phyloP scores from a whole-genome alignment of 805 yeast genomes.

The Saccharomycopsis selenospora region DNA sequence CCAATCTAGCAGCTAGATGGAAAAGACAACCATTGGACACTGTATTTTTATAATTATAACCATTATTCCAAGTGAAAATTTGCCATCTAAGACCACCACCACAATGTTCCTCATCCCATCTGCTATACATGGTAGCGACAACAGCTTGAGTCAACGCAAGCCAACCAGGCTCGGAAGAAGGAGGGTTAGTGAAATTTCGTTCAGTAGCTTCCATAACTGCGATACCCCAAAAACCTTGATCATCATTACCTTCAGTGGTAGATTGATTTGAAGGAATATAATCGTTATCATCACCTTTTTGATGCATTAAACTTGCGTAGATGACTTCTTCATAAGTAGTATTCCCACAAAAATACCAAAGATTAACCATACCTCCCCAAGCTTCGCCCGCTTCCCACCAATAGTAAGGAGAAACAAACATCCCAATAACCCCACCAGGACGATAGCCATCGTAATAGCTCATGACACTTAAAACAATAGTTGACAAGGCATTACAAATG shows the following conservation, averaged over 20 bases:
- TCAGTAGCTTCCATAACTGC: constrained; percentile 59
- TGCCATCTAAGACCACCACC: constrained; percentile 68
- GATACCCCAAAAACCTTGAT: constrained; percentile 65
- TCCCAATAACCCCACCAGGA: constrained; percentile 63
- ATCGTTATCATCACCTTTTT: constrained; percentile 40
- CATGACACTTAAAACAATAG: constrained; percentile 53
- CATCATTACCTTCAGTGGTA: constrained; percentile 66
- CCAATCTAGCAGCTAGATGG: constrained; percentile 55
- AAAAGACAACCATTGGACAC: constrained; percentile 57
- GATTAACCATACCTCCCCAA: constrained; percentile 59
- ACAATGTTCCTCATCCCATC: constrained; percentile 53
- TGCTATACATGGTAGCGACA: constrained; percentile 45
- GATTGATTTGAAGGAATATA: constrained; percentile 58
- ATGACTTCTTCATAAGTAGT: constrained; percentile 51
- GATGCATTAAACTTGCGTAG: constrained; percentile 42
- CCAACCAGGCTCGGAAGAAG: constrained; percentile 43
- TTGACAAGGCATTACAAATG: constrained; percentile 36
- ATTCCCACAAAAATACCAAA: constrained; percentile 63
- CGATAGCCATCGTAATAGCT: constrained; percentile 56
- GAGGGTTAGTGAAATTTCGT: constrained; percentile 45
- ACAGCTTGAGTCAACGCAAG: constrained; percentile 49
- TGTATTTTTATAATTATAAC: constrained; percentile 56
- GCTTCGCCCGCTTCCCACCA: constrained; percentile 95
- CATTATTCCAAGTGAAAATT: constrained; percentile 51
- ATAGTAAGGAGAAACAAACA: constrained; percentile 63